Conservation (phyloP, 805 yeast species). For the Cyberlindnera subsufficiens region DNA sequence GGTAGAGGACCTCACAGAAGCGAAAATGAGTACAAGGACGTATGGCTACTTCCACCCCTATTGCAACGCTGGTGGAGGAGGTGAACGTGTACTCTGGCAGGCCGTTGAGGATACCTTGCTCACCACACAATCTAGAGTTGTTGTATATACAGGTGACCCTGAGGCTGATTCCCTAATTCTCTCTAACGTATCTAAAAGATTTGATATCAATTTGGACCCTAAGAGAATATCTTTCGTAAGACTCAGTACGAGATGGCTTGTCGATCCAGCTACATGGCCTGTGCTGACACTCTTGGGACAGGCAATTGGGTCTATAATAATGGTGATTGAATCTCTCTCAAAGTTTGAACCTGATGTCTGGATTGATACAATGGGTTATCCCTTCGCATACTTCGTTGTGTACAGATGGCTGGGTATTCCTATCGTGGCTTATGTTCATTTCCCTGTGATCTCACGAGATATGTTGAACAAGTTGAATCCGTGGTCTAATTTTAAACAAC, state of each 20-base stretch:
- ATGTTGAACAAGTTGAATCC: conserved; percentile 64
- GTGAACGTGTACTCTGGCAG: conserved; percentile 94
- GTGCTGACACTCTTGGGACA: conserved; percentile 81
- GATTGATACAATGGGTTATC: conserved; percentile 92
- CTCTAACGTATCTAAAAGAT: conserved; percentile 46
- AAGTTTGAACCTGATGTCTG: conserved; percentile 77
- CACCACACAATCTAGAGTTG: conserved; percentile 42
- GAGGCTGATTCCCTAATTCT: conserved; percentile 47
- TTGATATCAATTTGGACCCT: conserved; percentile 46
- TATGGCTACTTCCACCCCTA: conserved; percentile 94
- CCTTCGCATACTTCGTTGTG: conserved; percentile 74
- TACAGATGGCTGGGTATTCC: conserved; percentile 59
- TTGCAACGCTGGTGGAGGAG: conserved; percentile 97
- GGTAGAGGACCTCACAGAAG: not conserved
- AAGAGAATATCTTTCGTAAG: conserved; percentile 57
- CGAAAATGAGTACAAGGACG: conserved; percentile 23
- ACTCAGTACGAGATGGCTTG: conserved; percentile 48
- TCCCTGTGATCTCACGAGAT: conserved; percentile 84
- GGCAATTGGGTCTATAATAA: conserved; percentile 68
- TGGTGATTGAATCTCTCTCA: conserved; percentile 66
- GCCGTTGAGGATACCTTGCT: conserved; percentile 70
- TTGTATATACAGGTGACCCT: conserved; percentile 66
- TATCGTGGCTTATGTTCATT: conserved; percentile 84
- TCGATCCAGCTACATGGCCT: conserved; percentile 72
- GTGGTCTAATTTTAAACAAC: conserved; percentile 18